Evolutionary conservation across 1,284 basidiomycete species (phyloP).

Genomic region (Volvariella surrecta): DNA sequence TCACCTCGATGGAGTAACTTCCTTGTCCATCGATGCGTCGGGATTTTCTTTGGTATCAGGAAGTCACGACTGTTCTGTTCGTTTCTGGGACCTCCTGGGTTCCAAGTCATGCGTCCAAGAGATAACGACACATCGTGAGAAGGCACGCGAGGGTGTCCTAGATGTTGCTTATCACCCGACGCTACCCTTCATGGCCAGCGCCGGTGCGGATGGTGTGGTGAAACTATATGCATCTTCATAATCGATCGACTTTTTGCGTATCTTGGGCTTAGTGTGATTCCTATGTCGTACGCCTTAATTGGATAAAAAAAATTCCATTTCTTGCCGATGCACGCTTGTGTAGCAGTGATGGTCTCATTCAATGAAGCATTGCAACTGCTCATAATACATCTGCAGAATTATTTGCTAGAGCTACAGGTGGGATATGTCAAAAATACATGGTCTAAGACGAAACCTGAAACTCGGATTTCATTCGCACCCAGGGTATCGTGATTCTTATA

Average conservation of each 20-base stretch:
- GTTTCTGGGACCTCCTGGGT: conserved; percentile 93
- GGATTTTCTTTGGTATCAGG: conserved; percentile 86
- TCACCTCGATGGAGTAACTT: conserved; percentile 88
- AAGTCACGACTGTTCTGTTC: conserved; percentile 88
- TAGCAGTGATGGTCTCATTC: too few species aligned
- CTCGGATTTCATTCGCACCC: too few species aligned
- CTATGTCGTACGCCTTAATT: too few species aligned
- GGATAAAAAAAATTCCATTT: too few species aligned
- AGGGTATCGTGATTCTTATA: too few species aligned
- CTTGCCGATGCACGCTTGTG: too few species aligned
- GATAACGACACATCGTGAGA: conserved; percentile 79
- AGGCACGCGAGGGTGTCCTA: conserved; percentile 86
- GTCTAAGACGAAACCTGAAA: too few species aligned
- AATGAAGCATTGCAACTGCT: too few species aligned
- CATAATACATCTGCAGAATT: too few species aligned
- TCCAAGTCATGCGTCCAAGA: conserved; percentile 83
- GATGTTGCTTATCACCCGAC: conserved; percentile 81
- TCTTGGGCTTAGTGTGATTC: too few species aligned
- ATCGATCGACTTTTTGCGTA: conserved; percentile 8
- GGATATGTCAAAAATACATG: too few species aligned
- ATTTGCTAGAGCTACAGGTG: too few species aligned
- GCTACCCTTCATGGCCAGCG: conserved; percentile 84
- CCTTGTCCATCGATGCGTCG: conserved; percentile 80
- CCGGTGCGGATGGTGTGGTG: conserved; percentile 92
- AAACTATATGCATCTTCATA: conserved; percentile 82